These are phyloP conservation scores for Talaromyces adpressus DNA, from an alignment of 495 filamentous ascomycete species.

Conservation along the genomic window DNA sequence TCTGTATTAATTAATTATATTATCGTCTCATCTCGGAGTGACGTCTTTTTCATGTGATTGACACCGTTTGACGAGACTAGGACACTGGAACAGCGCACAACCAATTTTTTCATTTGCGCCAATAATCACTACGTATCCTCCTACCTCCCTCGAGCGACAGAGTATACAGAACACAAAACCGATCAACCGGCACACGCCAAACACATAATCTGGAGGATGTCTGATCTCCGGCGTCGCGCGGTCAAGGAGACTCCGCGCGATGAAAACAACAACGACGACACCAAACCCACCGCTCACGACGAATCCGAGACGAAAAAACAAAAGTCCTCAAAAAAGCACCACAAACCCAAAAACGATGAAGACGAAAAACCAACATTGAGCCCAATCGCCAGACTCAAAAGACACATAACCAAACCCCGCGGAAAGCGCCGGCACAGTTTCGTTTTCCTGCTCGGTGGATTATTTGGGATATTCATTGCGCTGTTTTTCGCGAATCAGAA, in stretches of 20 bases:
- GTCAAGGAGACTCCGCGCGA: not conserved
- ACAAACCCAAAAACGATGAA: not conserved
- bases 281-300: not conserved
- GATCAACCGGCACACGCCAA: not conserved
- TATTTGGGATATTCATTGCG: constrained; percentile 76
- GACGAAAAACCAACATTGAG: not conserved
- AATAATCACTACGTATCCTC: not conserved
- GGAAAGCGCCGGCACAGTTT: constrained; percentile 66
- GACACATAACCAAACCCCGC: constrained; percentile 35
- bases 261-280: not conserved
- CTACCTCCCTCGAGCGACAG: not conserved
- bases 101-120: not conserved
- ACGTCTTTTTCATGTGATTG: constrained; percentile 3
- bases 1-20: not conserved
- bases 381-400: constrained; percentile 16
- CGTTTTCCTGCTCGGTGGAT: constrained; percentile 74
- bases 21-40: not conserved
- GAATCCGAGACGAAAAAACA: not conserved
- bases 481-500: constrained; percentile 78
- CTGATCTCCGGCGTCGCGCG: constrained; percentile 6
- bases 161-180: not conserved
- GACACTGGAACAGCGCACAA: not conserved
- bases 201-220: not conserved
- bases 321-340: not conserved
- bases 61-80: not conserved